A percentile compares a stretch with the other conserved stretches of the same genome.
Evolutionary conservation across 257 asterid species (phyloP).

Genomic region (Dorcoceras hygrometricum): DNA sequence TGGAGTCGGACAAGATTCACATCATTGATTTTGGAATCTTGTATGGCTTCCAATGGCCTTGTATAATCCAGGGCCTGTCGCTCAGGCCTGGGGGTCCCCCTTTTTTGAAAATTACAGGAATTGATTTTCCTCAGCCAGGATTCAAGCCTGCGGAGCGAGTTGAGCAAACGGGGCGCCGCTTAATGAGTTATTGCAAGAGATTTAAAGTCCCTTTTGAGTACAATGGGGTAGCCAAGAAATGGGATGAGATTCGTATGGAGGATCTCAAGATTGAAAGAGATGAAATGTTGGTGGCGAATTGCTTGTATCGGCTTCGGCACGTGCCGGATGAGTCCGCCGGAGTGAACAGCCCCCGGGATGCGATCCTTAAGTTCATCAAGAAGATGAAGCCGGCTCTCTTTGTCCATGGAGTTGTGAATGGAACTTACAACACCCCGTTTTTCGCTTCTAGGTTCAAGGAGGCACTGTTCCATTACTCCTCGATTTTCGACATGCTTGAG

Average conservation of each 20-base stretch:
- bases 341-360: constrained; percentile 30
- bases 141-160: constrained; percentile 33
- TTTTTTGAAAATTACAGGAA: constrained; percentile 29
- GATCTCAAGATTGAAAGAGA: constrained; percentile 32
- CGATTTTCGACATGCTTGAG: constrained; percentile 33
- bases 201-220: constrained; percentile 34
- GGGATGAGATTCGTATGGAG: constrained; percentile 35
- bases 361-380: constrained; percentile 29
- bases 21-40: constrained; percentile 34
- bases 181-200: constrained; percentile 32
- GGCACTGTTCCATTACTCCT: constrained; percentile 37
- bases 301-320: constrained; percentile 26
- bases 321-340: constrained; percentile 35
- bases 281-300: constrained; percentile 34
- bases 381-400: constrained; percentile 33
- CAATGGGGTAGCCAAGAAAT: constrained; percentile 31
- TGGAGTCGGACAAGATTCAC: constrained; percentile 25
- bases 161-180: constrained; percentile 35
- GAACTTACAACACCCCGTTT: constrained; percentile 36
- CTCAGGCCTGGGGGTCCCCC: constrained; percentile 37
- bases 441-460: constrained; percentile 32
- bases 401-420: constrained; percentile 31
- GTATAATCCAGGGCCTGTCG: constrained; percentile 30
- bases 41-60: constrained; percentile 39
- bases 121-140: constrained; percentile 37